phyloP scores from a whole-genome alignment of 2,329 filamentous ascomycete genomes.

The Nemania abortiva region DNA sequence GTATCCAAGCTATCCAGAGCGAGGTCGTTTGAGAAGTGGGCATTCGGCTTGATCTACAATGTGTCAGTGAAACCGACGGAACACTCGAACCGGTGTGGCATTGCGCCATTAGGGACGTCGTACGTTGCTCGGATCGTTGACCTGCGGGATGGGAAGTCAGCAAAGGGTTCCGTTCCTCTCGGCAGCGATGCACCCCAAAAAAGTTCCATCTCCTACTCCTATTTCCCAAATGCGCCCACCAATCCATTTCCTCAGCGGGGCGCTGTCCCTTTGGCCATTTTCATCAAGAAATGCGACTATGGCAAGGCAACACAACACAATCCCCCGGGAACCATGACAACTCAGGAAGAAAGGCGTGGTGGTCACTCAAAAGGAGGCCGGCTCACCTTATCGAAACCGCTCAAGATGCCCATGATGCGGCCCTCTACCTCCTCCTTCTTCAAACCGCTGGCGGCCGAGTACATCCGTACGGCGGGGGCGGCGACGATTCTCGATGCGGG shows the following conservation, averaged over 20 bases:
- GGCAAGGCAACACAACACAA: not conserved
- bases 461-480: slow-evolving; percentile 80
- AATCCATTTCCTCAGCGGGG: not conserved
- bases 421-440: slow-evolving; percentile 88
- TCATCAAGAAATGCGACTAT: not conserved
- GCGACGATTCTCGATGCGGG: slow-evolving; percentile 71
- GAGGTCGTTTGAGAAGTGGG: slow-evolving; percentile 97
- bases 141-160: slow-evolving; percentile 61
- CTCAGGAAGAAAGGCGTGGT: not conserved
- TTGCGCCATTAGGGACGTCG: slow-evolving; percentile 45
- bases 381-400: slow-evolving; percentile 94
- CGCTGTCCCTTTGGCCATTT: too few species aligned
- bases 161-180: slow-evolving; percentile 17
- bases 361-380: slow-evolving; percentile 46
- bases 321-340: not conserved
- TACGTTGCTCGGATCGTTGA: slow-evolving; percentile 75
- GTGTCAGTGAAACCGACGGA: slow-evolving; percentile 35
- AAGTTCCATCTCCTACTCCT: not conserved
- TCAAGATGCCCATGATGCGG: slow-evolving; percentile 90
- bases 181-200: not conserved
- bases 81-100: not conserved
- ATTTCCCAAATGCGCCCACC: slow-evolving; percentile 23
- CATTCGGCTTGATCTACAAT: slow-evolving; percentile 79
- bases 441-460: slow-evolving; percentile 84
- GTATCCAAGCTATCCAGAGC: slow-evolving; percentile 97